Evolutionary conservation across 805 yeast species (phyloP).

Genomic region (Kluyveromyces lactis): DNA sequence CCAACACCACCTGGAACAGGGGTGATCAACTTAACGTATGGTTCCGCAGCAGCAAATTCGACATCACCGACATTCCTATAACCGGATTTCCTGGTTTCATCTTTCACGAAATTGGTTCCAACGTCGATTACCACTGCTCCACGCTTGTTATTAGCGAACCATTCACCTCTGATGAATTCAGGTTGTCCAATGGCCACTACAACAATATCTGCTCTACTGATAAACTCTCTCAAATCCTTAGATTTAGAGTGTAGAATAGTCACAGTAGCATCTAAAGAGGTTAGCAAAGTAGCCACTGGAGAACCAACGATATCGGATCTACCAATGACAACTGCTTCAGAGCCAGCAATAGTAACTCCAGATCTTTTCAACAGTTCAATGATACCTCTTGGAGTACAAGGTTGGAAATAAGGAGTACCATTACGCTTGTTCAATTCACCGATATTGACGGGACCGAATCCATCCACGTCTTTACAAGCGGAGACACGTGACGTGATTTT

Average conservation of each 20-base stretch:
- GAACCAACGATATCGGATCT: constrained; percentile 94
- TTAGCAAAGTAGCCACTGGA: constrained; percentile 80
- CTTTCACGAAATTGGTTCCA: constrained; percentile 71
- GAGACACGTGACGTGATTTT: constrained; percentile 72
- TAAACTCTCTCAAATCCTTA: constrained; percentile 45
- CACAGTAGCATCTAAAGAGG: constrained; percentile 77
- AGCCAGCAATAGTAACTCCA: constrained; percentile 62
- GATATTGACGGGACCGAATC: constrained; percentile 79
- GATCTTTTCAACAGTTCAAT: constrained; percentile 69
- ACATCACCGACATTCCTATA: constrained; percentile 72
- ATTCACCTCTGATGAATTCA: constrained; percentile 61
- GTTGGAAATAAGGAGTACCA: constrained; percentile 74
- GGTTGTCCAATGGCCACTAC: constrained; percentile 74
- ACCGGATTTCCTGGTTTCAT: constrained; percentile 59
- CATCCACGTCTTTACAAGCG: constrained; percentile 87
- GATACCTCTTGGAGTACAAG: constrained; percentile 95
- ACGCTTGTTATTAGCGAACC: constrained; percentile 42
- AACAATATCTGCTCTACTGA: constrained; percentile 73
- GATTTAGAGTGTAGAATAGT: constrained; percentile 79
- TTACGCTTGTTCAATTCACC: constrained; percentile 87
- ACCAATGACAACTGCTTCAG: constrained; percentile 85
- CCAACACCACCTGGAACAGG: constrained; percentile 93
- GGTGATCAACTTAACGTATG: constrained; percentile 44
- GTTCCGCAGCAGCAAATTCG: constrained; percentile 46
- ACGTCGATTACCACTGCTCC: constrained; percentile 68